Evolutionary conservation across 352 stramenopile genomes (phyloP).

Genomic region (Aphanomyces euteiches): DNA sequence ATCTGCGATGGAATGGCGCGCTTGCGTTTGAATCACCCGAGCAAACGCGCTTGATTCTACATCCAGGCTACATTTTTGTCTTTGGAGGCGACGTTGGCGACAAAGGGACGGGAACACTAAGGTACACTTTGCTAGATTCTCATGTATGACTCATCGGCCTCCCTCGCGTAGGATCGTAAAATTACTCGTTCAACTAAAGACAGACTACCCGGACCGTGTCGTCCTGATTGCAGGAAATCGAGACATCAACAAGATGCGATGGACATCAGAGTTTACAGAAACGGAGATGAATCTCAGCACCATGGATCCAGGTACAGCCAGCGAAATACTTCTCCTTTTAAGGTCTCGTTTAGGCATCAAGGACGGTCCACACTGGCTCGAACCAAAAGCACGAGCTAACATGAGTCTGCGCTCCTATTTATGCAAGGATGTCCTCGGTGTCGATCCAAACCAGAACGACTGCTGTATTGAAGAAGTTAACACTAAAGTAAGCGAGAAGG

Average conservation of each 20-base stretch:
- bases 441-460: conserved; percentile 30
- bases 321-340: neutral
- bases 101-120: conserved; percentile 86
- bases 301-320: conserved; percentile 44
- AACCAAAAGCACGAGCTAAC: conserved; percentile 38
- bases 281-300: conserved; percentile 57
- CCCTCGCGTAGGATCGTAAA: conserved; percentile 36
- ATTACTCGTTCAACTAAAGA: conserved; percentile 83
- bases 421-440: conserved; percentile 44
- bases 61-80: conserved; percentile 76
- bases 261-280: conserved; percentile 77
- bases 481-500: conserved; percentile 38
- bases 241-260: conserved; percentile 91
- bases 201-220: conserved; percentile 80
- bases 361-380: conserved; percentile 67
- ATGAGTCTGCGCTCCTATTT: neutral
- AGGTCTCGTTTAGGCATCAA: conserved; percentile 45
- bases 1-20: neutral
- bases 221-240: conserved; percentile 91
- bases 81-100: conserved; percentile 90
- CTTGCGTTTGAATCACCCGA: conserved; percentile 36
- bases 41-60: conserved; percentile 42
- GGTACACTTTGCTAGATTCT: conserved; percentile 35
- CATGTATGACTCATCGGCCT: neutral
- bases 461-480: conserved; percentile 30